These are phyloP conservation scores for Hypoxylon sp. DNA, from an alignment of 2,329 filamentous ascomycete genomes.

Conservation along the genomic window DNA sequence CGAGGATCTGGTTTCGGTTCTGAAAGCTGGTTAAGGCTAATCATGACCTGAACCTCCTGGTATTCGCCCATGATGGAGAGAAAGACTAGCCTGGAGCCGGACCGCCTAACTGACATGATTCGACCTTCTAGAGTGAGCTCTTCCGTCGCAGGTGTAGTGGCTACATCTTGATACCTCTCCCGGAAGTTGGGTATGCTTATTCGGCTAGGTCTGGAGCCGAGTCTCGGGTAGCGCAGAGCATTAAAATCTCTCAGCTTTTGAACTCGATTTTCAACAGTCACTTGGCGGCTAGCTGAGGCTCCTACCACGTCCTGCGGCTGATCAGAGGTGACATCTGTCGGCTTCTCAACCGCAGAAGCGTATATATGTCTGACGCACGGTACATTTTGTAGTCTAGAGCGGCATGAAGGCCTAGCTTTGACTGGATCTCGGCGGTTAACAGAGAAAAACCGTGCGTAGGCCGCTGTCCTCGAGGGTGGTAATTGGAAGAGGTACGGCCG, in stretches of 20 bases:
- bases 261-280: conserved; percentile 56
- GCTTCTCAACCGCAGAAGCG: conserved; percentile 23
- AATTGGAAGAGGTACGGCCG: conserved; percentile 68
- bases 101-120: conserved; percentile 51
- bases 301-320: conserved; percentile 20
- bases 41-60: conserved; percentile 80
- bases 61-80: conserved; percentile 83
- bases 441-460: conserved; percentile 66
- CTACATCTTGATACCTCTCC: conserved; percentile 52
- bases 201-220: conserved; percentile 54
- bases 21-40: conserved; percentile 72
- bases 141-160: conserved; percentile 45
- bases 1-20: conserved; percentile 55
- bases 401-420: conserved; percentile 51
- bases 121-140: conserved; percentile 54
- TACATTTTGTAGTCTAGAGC: conserved; percentile 31
- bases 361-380: conserved; percentile 42
- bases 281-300: conserved; percentile 30
- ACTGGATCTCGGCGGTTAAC: conserved; percentile 47
- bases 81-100: conserved; percentile 85
- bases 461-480: conserved; percentile 56
- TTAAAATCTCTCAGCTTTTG: conserved; percentile 66
- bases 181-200: conserved; percentile 59
- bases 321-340: neutral
- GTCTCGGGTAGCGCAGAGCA: conserved; percentile 70